phyloP scores from a whole-genome alignment of 768 basidiomycete genomes.

The Peribolospora kevripleyi region DNA sequence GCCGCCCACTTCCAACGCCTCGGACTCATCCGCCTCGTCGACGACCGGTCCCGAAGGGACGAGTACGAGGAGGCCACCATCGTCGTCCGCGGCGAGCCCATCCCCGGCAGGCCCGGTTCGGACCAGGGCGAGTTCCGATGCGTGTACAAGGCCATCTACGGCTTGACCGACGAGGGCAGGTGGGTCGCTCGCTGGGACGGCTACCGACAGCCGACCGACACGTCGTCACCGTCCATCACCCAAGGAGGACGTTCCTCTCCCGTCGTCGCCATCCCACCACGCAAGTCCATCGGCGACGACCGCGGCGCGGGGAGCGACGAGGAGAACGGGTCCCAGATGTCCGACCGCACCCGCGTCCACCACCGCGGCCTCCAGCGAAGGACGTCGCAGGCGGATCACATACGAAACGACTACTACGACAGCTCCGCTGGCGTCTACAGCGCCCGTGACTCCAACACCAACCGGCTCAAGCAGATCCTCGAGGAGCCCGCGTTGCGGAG shows the following conservation, averaged over 20 bases:
- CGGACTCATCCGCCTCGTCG: constrained; percentile 58
- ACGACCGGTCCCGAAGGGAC: constrained; percentile 17
- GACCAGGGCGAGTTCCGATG: constrained; percentile 90
- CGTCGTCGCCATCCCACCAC: no score
- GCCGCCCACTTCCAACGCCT: constrained; percentile 93
- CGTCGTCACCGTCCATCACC: not conserved
- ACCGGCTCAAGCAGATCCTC: constrained; percentile 69
- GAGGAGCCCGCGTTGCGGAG: constrained; percentile 71
- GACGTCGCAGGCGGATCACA: no score
- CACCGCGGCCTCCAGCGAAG: constrained; percentile 7
- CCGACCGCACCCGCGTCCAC: not conserved
- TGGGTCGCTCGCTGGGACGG: constrained; percentile 62
- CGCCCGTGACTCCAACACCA: constrained; percentile 68
- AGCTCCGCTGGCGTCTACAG: constrained; percentile 2
- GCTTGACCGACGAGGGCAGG: constrained; percentile 74
- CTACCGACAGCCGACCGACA: constrained; percentile 7
- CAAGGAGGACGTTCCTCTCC: no score
- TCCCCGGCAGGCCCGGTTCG: constrained; percentile 21
- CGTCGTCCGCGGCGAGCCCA: constrained; percentile 5
- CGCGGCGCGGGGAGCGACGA: not conserved
- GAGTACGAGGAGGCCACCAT: constrained; percentile 8
- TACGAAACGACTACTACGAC: no score
- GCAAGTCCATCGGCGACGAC: not conserved
- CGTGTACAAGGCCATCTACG: constrained; percentile 84
- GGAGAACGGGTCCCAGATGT: not conserved